Conservation (phyloP, 1,284 basidiomycete genomes). For the Boletus holoroseus region DNA sequence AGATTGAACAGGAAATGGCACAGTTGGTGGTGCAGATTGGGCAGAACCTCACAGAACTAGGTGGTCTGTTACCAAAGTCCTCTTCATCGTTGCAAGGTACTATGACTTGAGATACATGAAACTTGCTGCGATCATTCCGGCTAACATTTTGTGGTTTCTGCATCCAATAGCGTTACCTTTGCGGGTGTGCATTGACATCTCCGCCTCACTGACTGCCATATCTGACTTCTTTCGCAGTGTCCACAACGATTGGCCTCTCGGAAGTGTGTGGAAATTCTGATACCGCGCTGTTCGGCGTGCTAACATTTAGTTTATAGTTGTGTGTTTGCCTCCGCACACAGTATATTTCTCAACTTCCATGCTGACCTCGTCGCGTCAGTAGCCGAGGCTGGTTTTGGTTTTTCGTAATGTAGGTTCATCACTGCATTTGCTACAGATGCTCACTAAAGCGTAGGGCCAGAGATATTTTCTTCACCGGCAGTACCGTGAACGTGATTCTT, state of each 20-base stretch:
- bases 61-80: not conserved
- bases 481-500: constrained; percentile 4
- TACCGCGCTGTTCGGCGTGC: not conserved
- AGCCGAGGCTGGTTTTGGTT: constrained; percentile 5
- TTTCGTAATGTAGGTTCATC: not conserved
- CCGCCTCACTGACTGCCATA: not conserved
- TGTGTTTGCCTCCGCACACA: not conserved
- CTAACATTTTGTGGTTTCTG: not conserved
- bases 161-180: not conserved
- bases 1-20: not conserved
- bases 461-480: constrained; percentile 4
- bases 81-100: not conserved
- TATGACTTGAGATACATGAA: not conserved
- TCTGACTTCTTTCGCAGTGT: not conserved
- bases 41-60: not conserved
- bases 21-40: not conserved
- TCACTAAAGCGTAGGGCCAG: not conserved
- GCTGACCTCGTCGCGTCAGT: not conserved
- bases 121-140: not conserved
- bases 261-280: not conserved
- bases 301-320: constrained; percentile 2
- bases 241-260: not conserved
- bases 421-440: not conserved
- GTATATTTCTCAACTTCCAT: not conserved
- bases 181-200: not conserved